phyloP scores from a whole-genome alignment of 768 basidiomycete genomes.

The Jaapia argillacea region DNA sequence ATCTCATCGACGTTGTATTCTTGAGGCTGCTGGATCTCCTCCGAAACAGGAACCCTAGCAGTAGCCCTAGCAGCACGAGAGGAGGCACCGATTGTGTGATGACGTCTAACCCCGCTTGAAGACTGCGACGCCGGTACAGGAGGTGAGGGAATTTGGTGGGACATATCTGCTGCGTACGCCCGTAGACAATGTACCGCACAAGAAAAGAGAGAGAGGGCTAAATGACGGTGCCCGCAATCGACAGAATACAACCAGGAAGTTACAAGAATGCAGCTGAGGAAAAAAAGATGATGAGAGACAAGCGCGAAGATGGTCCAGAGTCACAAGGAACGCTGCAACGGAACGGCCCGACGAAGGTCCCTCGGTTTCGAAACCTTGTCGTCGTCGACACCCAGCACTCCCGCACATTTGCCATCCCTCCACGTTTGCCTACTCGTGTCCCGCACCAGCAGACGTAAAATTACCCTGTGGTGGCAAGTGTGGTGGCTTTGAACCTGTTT shows the following conservation, averaged over 20 bases:
- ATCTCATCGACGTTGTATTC: conserved; percentile 65
- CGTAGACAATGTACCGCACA: background rate
- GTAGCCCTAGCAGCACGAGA: conserved; percentile 52
- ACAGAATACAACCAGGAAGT: background rate
- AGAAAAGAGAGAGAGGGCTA: background rate
- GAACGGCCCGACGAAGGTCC: background rate
- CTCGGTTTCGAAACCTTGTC: too few relatives aligned
- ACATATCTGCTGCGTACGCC: background rate
- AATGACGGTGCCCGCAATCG: background rate
- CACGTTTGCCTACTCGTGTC: too few relatives aligned
- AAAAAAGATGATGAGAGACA: too few relatives aligned
- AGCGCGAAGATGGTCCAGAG: background rate
- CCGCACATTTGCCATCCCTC: too few relatives aligned
- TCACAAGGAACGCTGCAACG: background rate
- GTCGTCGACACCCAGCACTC: too few relatives aligned
- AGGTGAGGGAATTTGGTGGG: conserved; percentile 30
- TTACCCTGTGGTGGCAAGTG: background rate
- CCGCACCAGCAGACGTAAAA: too few relatives aligned
- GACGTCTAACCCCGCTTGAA: conserved; percentile 53
- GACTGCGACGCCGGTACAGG: conserved; percentile 26
- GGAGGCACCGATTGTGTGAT: conserved; percentile 75
- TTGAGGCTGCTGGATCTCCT: conserved; percentile 24
- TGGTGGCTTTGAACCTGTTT: background rate
- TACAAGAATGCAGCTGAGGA: too few relatives aligned
- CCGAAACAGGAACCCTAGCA: conserved; percentile 56